Percentiles rank a stretch among this genome's conserved stretches.
Evolutionary conservation across 306 rosid genomes (phyloP).

Genomic region (Boehmeria nivea): DNA sequence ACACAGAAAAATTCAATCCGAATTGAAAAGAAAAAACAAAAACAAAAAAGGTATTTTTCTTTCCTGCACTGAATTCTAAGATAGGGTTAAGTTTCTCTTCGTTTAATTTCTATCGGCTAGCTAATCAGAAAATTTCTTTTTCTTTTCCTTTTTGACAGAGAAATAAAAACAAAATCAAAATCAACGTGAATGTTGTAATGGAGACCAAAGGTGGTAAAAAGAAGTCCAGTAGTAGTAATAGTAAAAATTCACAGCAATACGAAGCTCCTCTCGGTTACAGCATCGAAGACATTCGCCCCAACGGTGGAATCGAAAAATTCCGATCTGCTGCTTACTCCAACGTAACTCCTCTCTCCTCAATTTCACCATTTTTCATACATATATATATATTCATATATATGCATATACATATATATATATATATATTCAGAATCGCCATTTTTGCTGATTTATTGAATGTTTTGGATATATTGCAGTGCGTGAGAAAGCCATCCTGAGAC

Average conservation of each 20-base stretch:
- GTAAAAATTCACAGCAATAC: slow-evolving; percentile 28
- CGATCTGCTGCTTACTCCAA: slow-evolving; percentile 61
- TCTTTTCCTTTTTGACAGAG: too few relatives aligned
- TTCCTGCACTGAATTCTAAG: too few relatives aligned
- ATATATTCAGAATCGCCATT: not conserved
- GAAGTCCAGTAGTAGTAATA: slow-evolving; percentile 37
- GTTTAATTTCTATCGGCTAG: too few relatives aligned
- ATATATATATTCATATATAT: too few relatives aligned
- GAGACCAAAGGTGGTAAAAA: slow-evolving; percentile 47
- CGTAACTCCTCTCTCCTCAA: slow-evolving; percentile 29
- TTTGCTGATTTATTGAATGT: not conserved
- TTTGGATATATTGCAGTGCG: slow-evolving; percentile 32
- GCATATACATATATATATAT: not conserved
- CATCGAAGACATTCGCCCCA: slow-evolving; percentile 66
- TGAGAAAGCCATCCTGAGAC: slow-evolving; percentile 55
- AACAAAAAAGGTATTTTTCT: too few relatives aligned
- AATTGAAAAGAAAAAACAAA: too few relatives aligned
- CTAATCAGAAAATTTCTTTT: too few relatives aligned
- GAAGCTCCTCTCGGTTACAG: slow-evolving; percentile 60
- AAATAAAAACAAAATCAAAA: too few relatives aligned
- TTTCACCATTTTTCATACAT: too few relatives aligned
- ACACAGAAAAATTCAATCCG: too few relatives aligned
- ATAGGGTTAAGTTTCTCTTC: too few relatives aligned
- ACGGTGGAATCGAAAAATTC: slow-evolving; percentile 62
- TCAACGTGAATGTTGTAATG: slow-evolving; percentile 45